Evolutionary conservation across 805 yeast genomes (phyloP), one percentile per base, ranked within the genome.

Genomic region (Metschnikowia baotianmanensis): DNA sequence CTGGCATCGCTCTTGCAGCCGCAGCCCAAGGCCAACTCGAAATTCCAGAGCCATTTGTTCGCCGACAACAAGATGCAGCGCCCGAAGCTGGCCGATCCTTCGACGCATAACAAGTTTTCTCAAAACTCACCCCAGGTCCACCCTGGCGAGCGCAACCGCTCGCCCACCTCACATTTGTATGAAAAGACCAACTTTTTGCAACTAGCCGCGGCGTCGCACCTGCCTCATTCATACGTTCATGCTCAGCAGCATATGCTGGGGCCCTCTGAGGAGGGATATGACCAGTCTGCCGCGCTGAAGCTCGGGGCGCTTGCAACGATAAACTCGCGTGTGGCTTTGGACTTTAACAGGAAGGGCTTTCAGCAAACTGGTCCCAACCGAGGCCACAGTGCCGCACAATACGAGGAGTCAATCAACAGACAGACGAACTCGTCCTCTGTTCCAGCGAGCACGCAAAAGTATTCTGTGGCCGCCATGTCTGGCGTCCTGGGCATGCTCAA

Each of bases 241-340:
- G 36, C 13, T 3, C 28, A 25, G 28, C 28, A 8, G 27, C 37
- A 25, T 18, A 11, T 23, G 12, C 15, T 22, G 6, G 22, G 21
- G 11, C 13, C 24, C n/a, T 13, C 42, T 6, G 44, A 42, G 30
- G 53, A 51, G 24, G 48, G 45, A 26, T 42, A 60, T 26, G 55
- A 60, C 31, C 56, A 65, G n/a, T 65, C 63, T 42, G 59, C 65
- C 12, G 75, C 77, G n/a, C 61, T 76, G 59, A 82, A 82, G 55
- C 62, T 82, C 48, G 83, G 84, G 5, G 87, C 87, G 0, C 67
- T 82, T 41, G 76, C 82, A 19, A 81, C 87, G 3, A 81, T 80
- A 46, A 78, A 78, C 58, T 71, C 76, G 6, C 59, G 86, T 17
- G 79, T 70, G 28, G 74, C 72, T 1, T 59, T 70, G 46, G 75